Percentiles rank a stretch among this genome's conserved stretches.
Conservation (phyloP, 2,329 filamentous ascomycete genomes). For the Penicillium aurantiogriseum region DNA sequence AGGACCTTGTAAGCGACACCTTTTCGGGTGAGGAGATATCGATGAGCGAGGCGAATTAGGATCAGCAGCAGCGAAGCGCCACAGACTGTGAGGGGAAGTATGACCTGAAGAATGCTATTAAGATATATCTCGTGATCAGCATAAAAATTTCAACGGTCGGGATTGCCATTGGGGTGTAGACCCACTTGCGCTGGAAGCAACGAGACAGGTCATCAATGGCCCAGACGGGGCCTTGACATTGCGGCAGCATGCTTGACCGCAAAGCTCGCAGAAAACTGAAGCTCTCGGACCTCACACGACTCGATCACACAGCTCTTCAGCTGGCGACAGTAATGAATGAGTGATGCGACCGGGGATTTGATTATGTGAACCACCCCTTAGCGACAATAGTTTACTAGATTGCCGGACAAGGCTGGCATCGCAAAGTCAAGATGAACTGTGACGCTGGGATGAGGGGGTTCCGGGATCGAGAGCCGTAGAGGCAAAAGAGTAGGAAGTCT, state of each 20-base stretch:
- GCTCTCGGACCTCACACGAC: constrained; percentile 10
- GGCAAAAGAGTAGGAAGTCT: neutral
- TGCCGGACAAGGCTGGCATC: constrained; percentile 28
- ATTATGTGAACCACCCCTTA: constrained; percentile 8
- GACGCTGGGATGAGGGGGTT: constrained; percentile 3
- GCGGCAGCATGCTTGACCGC: constrained; percentile 50
- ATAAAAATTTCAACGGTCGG: constrained; percentile 1
- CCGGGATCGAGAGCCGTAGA: constrained; percentile 13
- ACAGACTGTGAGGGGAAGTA: constrained; percentile 73
- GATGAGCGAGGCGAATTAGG: constrained; percentile 56
- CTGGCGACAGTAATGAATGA: constrained; percentile 3
- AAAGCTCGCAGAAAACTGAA: constrained; percentile 13
- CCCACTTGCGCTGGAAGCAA: constrained; percentile 60
- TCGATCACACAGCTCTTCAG: constrained; percentile 7
- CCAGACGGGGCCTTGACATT: constrained; percentile 60
- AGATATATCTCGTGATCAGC: constrained; percentile 13
- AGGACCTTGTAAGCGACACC: constrained; percentile 56
- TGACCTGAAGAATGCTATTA: constrained; percentile 70
- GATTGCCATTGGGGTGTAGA: constrained; percentile 5
- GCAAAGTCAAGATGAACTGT: constrained; percentile 18
- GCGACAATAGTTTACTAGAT: constrained; percentile 19
- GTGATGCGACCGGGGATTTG: constrained; percentile 10
- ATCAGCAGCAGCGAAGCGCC: constrained; percentile 69
- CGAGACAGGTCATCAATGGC: constrained; percentile 59
- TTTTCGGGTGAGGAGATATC: constrained; percentile 54